phyloP scores from a whole-genome alignment of 805 yeast species.

The Candida sakaeoensis region DNA sequence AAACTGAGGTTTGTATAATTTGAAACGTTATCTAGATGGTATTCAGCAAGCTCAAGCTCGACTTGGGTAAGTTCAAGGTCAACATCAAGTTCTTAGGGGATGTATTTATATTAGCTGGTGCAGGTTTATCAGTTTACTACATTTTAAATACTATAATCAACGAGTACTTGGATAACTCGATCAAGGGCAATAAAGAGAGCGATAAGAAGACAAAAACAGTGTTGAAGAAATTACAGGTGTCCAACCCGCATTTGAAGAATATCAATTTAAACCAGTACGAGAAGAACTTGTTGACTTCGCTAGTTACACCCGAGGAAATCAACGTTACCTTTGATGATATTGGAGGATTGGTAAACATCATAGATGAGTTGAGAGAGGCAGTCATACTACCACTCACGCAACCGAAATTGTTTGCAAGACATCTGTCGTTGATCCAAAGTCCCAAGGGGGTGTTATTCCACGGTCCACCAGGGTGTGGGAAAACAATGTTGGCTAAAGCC shows the following conservation, averaged over 20 bases:
- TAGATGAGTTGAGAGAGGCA: constrained; percentile 82
- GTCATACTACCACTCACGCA: constrained; percentile 78
- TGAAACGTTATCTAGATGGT: constrained; percentile 1
- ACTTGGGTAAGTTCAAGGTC: constrained; percentile 34
- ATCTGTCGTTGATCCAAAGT: constrained; percentile 69
- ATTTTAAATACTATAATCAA: constrained; percentile 42
- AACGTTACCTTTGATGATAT: constrained; percentile 72
- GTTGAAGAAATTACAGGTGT: constrained; percentile 31
- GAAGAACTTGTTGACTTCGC: constrained; percentile 66
- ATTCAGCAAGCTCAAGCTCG: constrained; percentile 32
- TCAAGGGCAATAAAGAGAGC: constrained; percentile 49
- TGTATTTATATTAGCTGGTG: constrained; percentile 45
- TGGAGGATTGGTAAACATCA: constrained; percentile 82
- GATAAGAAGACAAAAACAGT: constrained; percentile 55
- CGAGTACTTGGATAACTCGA: constrained; percentile 28
- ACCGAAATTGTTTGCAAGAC: constrained; percentile 71
- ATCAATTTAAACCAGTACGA: constrained; percentile 71
- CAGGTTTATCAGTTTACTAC: constrained; percentile 69
- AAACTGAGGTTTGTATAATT: background rate
- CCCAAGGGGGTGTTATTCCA: constrained; percentile 91
- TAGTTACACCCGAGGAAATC: constrained; percentile 83
- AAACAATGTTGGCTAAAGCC: constrained; percentile 96
- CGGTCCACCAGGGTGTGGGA: constrained; percentile 98
- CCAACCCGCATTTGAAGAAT: constrained; percentile 55
- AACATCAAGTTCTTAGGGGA: constrained; percentile 42